A percentile compares a stretch with the other conserved stretches of the same genome.
phyloP scores from a whole-genome alignment of 1,139 yeast species.

The Debaryomyces coudertii region DNA sequence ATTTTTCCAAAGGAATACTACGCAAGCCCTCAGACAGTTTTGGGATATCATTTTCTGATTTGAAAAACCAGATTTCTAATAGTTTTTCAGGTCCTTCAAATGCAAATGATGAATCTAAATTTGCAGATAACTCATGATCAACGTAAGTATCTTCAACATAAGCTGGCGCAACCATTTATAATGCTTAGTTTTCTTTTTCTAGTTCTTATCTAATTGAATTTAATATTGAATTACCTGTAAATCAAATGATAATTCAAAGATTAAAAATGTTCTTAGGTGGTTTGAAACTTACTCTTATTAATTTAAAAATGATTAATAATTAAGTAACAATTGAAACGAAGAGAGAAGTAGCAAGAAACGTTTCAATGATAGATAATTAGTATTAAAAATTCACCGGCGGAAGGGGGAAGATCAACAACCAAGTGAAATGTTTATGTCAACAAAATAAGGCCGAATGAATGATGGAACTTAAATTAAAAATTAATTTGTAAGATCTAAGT shows the following conservation, averaged over 20 bases:
- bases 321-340: conserved; percentile 40
- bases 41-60: conserved; percentile 43
- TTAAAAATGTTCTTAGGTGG: conserved; percentile 26
- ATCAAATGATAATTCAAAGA: conserved; percentile 1
- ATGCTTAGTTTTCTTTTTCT: conserved; percentile 18
- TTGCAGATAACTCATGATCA: conserved; percentile 77
- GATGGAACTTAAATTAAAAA: conserved; percentile 7
- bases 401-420: conserved; percentile 42
- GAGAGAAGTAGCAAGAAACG: conserved; percentile 59
- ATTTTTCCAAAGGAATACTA: conserved; percentile 62
- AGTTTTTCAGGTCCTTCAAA: conserved; percentile 98
- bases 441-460: conserved; percentile 16
- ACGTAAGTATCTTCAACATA: conserved; percentile 55
- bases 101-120: conserved; percentile 84
- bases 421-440: conserved; percentile 32
- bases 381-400: conserved; percentile 32
- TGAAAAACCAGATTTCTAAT: conserved; percentile 85
- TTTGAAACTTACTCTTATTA: conserved; percentile 48
- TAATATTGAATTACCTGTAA: conserved; percentile 1
- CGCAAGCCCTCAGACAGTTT: conserved; percentile 54
- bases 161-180: conserved; percentile 48
- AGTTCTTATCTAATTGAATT: conserved; percentile 4
- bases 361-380: conserved; percentile 28
- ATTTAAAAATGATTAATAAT: conserved; percentile 10
- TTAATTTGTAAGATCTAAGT: not conserved